Base-by-base conservation (phyloP, 345 rosid genomes). In the Eutrema heterophyllum region DNA sequence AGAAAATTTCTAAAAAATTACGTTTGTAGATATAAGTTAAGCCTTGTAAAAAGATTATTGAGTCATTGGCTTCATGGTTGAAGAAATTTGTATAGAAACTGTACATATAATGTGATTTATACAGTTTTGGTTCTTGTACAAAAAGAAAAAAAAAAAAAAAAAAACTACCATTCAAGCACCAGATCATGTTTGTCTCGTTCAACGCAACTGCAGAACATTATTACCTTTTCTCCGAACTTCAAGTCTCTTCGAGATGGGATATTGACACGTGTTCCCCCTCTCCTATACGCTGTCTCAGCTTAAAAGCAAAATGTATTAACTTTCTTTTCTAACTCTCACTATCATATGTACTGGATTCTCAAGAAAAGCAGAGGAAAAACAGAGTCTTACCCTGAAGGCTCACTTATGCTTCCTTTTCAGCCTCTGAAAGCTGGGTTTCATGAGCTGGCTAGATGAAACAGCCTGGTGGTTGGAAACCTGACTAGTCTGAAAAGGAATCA, bases 401-500 rank as follows among this genome's bases (percentile, higher is more conserved):
- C 72, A 83, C 64, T 49, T 82, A 52, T 53, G 78, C 74, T 86
- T 87, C 80, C 91, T 78, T 80, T 89, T 88, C 56, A 77, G 81
- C 83, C 86, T 86, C 79, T 84, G 91, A 73, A 89, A 89, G 64
- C 56, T 84, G 56, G 97, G 96, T 81, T 86, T 89, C 79, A 89
- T 85, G 45, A 86, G 82, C 85, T 85, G 88, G 82, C 86, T 92
- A 41, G 92, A 78, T 39, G 85, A 77, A 43, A 63, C 15, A 59
- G 36, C 61, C 59, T 80, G 87, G 5, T 81, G 81, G 26, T 41
- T 67, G 5, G 80, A 71, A 57, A 71, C 71, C 65, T 80, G 83
- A 66, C 49, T 70, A 39, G 81, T 46, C 65, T 81, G 88, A 79
- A 84, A 86, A 63, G 86, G 90, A 63, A 86, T 71, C 51, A 79